These are phyloP conservation scores for Xylaria arbuscula DNA, from an alignment of 2,329 filamentous ascomycete species.

Conservation along the genomic window DNA sequence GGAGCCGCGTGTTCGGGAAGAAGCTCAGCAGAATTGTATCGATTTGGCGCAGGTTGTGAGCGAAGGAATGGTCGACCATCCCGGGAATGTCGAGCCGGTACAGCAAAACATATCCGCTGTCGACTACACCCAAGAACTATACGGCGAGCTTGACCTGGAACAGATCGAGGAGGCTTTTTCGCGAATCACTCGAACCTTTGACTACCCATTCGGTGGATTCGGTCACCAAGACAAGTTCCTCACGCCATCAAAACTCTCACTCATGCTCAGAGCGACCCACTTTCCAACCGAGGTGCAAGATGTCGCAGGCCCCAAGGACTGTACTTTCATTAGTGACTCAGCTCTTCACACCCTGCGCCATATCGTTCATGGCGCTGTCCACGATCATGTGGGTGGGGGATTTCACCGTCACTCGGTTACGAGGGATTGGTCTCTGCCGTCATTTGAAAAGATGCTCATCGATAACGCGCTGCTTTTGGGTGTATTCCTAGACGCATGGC, in stretches of 20 bases:
- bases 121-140: constrained; percentile 61
- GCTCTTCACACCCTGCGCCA: constrained; percentile 81
- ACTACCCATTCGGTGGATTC: constrained; percentile 83
- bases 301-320: constrained; percentile 87
- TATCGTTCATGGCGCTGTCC: constrained; percentile 69
- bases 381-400: constrained; percentile 67
- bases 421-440: constrained; percentile 89
- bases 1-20: constrained; percentile 82
- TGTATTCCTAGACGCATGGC: constrained; percentile 88
- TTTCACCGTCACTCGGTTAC: constrained; percentile 87
- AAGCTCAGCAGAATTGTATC: constrained; percentile 82
- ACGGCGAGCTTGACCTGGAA: constrained; percentile 81
- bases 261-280: constrained; percentile 78
- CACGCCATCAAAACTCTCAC: constrained; percentile 85
- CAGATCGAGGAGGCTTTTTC: constrained; percentile 89
- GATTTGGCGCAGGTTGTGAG: constrained; percentile 89
- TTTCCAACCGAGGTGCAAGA: constrained; percentile 80
- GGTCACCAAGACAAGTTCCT: constrained; percentile 86
- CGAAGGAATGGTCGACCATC: constrained; percentile 68
- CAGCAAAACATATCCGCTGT: constrained; percentile 24
- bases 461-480: constrained; percentile 89
- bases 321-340: constrained; percentile 79
- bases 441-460: constrained; percentile 97
- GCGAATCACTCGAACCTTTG: constrained; percentile 84
- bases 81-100: constrained; percentile 33